These are phyloP conservation scores for Umbellularia californica DNA, from an alignment of 164 flowering plant genomes.

Conservation along the genomic window DNA sequence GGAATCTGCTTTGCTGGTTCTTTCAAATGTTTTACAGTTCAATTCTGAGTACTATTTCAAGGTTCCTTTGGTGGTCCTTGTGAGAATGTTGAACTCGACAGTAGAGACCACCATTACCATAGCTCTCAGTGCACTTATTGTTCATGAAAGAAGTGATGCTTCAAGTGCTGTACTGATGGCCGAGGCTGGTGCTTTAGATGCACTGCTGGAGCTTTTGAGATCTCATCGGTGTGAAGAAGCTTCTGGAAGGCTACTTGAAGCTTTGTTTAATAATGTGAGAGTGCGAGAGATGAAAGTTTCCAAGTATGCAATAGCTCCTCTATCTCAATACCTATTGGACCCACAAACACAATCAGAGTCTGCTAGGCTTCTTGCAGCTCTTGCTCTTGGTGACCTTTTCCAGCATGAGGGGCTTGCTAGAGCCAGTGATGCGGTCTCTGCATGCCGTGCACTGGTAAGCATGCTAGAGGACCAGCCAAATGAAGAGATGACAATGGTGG, in stretches of 20 bases:
- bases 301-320: constrained; percentile 78
- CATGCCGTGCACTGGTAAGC: constrained; percentile 75
- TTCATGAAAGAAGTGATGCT: constrained; percentile 61
- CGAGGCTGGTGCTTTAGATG: constrained; percentile 77
- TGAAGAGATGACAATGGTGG: constrained; percentile 80
- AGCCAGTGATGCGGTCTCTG: constrained; percentile 72
- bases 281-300: constrained; percentile 75
- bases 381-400: constrained; percentile 82
- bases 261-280: constrained; percentile 63
- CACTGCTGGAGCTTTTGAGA: constrained; percentile 65
- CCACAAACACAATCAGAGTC: constrained; percentile 76
- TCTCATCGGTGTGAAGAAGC: constrained; percentile 86
- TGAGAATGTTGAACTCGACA: constrained; percentile 63
- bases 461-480: constrained; percentile 83
- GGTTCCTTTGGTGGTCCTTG: constrained; percentile 70
- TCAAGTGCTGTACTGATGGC: constrained; percentile 69
- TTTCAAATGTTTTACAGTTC: constrained; percentile 54
- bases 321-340: constrained; percentile 76
- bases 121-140: constrained; percentile 60
- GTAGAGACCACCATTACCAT: constrained; percentile 45
- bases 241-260: constrained; percentile 71
- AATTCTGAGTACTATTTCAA: constrained; percentile 58
- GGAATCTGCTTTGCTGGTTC: constrained; percentile 75
- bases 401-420: constrained; percentile 85
- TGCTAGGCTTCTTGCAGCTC: constrained; percentile 72